Percentiles rank a stretch among this genome's conserved stretches.
Conservation (phyloP, 371 early-diverging fungal genomes). For the Mucor piriformis region DNA sequence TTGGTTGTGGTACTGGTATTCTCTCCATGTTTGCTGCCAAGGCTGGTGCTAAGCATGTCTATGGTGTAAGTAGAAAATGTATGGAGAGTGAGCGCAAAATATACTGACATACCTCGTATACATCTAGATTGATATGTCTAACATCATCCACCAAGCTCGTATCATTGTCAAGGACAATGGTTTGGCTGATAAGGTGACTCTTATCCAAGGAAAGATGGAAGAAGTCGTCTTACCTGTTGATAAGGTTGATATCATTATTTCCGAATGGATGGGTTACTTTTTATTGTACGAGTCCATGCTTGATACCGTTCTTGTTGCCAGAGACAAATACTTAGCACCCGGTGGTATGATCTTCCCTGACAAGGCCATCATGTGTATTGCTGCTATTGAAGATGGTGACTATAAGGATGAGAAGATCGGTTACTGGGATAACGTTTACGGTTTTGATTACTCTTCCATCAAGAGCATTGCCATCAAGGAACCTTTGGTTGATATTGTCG, state of each 20-base stretch:
- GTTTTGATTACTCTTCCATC: conserved; percentile 91
- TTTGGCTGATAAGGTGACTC: conserved; percentile 77
- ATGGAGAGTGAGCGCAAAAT: background rate
- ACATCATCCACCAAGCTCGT: conserved; percentile 92
- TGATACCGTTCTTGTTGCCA: conserved; percentile 94
- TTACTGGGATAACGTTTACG: conserved; percentile 93
- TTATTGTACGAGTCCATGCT: conserved; percentile 97
- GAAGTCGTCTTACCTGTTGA: conserved; percentile 90
- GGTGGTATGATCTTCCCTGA: conserved; percentile 92
- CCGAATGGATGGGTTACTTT: conserved; percentile 99
- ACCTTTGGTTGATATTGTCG: conserved; percentile 92
- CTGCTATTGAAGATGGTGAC: conserved; percentile 93
- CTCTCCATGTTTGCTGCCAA: conserved; percentile 98
- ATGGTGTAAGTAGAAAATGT: conserved; percentile 66
- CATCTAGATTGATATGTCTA: conserved; percentile 88
- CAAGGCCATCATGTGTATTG: conserved; percentile 87
- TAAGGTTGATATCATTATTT: conserved; percentile 93
- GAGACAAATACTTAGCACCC: conserved; percentile 89
- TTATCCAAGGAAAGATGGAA: conserved; percentile 97
- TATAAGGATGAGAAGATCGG: conserved; percentile 93
- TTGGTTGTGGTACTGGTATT: conserved; percentile 98
- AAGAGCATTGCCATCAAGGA: conserved; percentile 87
- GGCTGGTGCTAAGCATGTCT: conserved; percentile 90
- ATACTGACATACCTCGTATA: conserved; percentile 5
- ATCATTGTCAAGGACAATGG: conserved; percentile 90